A percentile compares a stretch with the other conserved stretches of the same genome.
Conservation (phyloP, 495 filamentous ascomycete genomes). For the Collariella sp. region DNA sequence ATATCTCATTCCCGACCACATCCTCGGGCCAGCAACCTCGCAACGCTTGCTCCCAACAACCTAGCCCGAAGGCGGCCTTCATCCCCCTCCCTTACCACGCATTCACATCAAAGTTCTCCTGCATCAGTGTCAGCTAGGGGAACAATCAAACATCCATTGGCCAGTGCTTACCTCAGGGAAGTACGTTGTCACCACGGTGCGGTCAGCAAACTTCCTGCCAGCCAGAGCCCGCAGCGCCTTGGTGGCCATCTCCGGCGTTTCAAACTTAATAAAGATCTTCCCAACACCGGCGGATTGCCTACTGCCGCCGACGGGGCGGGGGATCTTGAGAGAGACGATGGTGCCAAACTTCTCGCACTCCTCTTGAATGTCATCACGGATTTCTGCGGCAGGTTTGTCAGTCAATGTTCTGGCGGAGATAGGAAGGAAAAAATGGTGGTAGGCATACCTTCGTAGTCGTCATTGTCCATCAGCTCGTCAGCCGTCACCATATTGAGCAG, state of each 20-base stretch:
- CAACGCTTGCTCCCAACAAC: neutral
- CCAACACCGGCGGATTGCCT: constrained; percentile 81
- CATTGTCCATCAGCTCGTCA: constrained; percentile 86
- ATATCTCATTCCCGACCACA: neutral
- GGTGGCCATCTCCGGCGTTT: constrained; percentile 65
- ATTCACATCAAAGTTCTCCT: constrained; percentile 73
- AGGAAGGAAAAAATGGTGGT: neutral
- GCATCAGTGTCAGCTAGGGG: constrained; percentile 15
- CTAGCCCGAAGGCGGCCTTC: neutral
- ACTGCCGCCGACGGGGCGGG: constrained; percentile 72
- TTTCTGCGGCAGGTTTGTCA: constrained; percentile 53
- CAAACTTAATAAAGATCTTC: constrained; percentile 96
- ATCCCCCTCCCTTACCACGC: constrained; percentile 50
- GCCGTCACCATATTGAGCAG: constrained; percentile 96
- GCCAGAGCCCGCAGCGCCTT: constrained; percentile 79
- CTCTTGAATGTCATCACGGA: constrained; percentile 81
- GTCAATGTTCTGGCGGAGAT: neutral
- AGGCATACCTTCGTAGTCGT: constrained; percentile 83
- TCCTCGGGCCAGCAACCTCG: neutral
- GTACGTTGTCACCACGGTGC: constrained; percentile 92
- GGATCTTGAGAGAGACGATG: constrained; percentile 80
- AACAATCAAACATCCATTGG: neutral
- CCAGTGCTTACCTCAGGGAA: constrained; percentile 69
- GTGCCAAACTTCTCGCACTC: constrained; percentile 87
- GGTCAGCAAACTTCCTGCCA: constrained; percentile 87